Conservation (phyloP, 1,284 basidiomycete genomes). For the Leccinum solheimii region DNA sequence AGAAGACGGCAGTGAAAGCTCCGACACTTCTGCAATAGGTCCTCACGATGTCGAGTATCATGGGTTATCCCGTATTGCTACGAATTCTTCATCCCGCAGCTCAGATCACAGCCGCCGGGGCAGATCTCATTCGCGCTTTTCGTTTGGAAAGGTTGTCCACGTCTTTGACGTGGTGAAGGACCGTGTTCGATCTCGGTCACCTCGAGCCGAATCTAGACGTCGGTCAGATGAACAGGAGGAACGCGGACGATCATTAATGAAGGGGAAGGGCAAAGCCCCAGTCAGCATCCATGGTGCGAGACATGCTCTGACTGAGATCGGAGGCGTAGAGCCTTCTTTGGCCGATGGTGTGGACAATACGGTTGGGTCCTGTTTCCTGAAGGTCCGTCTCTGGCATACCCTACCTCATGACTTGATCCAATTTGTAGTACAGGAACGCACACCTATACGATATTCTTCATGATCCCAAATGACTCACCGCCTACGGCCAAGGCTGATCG, state of each 20-base stretch:
- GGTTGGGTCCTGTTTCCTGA: conserved; percentile 91
- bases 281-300: background rate
- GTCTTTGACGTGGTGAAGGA: conserved; percentile 44
- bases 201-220: conserved; percentile 19
- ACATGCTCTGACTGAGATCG: conserved; percentile 1
- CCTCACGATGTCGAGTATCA: conserved; percentile 14
- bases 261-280: conserved; percentile 20
- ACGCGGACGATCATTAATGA: conserved; percentile 25
- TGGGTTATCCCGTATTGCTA: conserved; percentile 18
- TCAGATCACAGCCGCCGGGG: conserved; percentile 26
- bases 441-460: conserved; percentile 91
- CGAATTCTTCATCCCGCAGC: conserved; percentile 17
- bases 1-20: conserved; percentile 27
- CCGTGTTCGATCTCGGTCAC: conserved; percentile 43
- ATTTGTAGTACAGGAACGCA: conserved; percentile 66
- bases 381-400: conserved; percentile 48
- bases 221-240: conserved; percentile 20
- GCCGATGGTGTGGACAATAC: conserved; percentile 43
- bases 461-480: conserved; percentile 79
- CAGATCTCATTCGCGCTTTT: conserved; percentile 40
- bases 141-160: conserved; percentile 38
- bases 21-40: background rate
- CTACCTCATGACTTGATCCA: conserved; percentile 3
- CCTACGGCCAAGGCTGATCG: conserved; percentile 80
- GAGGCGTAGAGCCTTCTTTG: conserved; percentile 13